Evolutionary conservation across 164 flowering plant genomes (phyloP), one percentile per base, ranked within the genome.

Genomic region (Aristolochia californica): DNA sequence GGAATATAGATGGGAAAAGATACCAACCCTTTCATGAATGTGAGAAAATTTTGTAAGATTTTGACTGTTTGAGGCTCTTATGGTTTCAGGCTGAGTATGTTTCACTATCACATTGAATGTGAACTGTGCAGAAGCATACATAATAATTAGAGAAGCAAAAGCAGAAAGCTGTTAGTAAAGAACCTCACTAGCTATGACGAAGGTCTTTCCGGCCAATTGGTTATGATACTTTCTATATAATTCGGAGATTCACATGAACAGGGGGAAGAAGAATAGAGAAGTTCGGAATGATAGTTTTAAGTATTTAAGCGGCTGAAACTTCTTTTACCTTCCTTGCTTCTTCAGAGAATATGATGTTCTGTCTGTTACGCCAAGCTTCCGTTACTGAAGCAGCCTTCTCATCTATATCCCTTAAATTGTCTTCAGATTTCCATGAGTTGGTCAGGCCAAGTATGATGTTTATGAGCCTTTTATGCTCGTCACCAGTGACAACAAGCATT

Each of bases 11-110:
- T 9, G 2, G 95, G 95, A 26, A 81, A 64, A 57, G 91, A 83
- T 20, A 84, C 73, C 58, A 87, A 70, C 4, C 95, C 91, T 66
- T 72, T 75, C 91, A 87, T 87, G 69, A 63, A 87, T 22, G 81
- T 77, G 43, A 56, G 70, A 43, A 75, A 82, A 63, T 85, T 81
- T 68, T 77, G 70, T n/a, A 85, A 66, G 38, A 90, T 74, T 49
- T 58, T 51, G 18, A 68, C 57, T 26, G 79, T 77, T n/a, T 64
- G 20, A 24, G 83, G 82, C 34, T 87, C 95, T 22, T 72, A 85
- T 11, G 80, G 76, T 24, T 75, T 76, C 58, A 87, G 68, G 40
- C 78, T 77, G 28, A 83, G 56, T 47, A 83, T 73, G 75, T 74
- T 82, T 87, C 64, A 87, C 73, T 71, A 81, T 82, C 10, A 83